These are phyloP conservation scores for Camillea tinctor DNA, from an alignment of 2,329 filamentous ascomycete species.

Conservation along the genomic window DNA sequence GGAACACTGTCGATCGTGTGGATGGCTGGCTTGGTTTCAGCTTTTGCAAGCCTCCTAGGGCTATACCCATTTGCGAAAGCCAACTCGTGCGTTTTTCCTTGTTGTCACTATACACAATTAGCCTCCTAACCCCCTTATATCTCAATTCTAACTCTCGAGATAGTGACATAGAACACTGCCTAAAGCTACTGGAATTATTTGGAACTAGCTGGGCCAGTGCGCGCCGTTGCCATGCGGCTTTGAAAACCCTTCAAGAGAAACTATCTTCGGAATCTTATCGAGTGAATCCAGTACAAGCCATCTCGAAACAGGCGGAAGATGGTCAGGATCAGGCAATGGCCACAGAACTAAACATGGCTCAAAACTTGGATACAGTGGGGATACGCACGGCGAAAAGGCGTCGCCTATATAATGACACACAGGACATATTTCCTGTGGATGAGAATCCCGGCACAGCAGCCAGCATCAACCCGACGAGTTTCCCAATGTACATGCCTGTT, in stretches of 20 bases:
- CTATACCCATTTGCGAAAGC: slow-evolving; percentile 8
- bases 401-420: background rate
- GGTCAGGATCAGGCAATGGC: background rate
- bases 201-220: slow-evolving; percentile 6
- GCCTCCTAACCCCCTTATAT: background rate
- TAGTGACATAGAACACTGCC: slow-evolving; percentile 1
- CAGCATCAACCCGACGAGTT: background rate
- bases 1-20: slow-evolving; percentile 7
- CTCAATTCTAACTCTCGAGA: background rate
- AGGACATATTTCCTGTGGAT: background rate
- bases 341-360: background rate
- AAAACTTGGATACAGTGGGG: background rate
- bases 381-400: background rate
- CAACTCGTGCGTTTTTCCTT: background rate
- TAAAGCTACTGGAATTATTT: slow-evolving; percentile 3
- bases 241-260: slow-evolving; percentile 1
- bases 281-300: background rate
- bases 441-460: background rate
- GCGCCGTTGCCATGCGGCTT: slow-evolving; percentile 3
- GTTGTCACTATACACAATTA: background rate
- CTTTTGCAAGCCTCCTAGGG: slow-evolving; percentile 8
- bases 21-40: slow-evolving; percentile 8
- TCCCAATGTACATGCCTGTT: background rate
- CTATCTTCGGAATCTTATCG: background rate
- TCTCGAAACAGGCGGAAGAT: background rate